phyloP scores from a whole-genome alignment of 768 basidiomycete species.

The Goffeauzyma gilvescens region DNA sequence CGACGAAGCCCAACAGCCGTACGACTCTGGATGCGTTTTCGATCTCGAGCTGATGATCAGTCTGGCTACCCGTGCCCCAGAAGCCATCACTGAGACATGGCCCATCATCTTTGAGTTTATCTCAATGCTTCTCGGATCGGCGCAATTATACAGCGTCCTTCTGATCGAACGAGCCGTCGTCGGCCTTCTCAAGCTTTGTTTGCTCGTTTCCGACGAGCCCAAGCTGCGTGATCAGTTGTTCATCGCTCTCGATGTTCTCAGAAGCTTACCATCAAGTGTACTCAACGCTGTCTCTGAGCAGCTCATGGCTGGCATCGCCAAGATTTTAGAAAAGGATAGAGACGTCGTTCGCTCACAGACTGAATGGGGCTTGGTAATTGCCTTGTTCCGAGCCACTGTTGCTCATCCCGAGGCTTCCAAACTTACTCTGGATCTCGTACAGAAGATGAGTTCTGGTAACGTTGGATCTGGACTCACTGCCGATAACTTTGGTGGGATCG shows the following conservation, averaged over 20 bases:
- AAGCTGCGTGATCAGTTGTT: slow-evolving; percentile 81
- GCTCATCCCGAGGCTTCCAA: slow-evolving; percentile 72
- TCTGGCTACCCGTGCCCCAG: slow-evolving; percentile 54
- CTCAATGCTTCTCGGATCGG: slow-evolving; percentile 54
- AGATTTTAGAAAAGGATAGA: slow-evolving; percentile 58
- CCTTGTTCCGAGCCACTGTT: slow-evolving; percentile 65
- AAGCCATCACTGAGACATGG: slow-evolving; percentile 78
- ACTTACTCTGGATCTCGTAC: slow-evolving; percentile 61
- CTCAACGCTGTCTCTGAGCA: slow-evolving; percentile 77
- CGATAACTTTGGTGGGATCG: slow-evolving; percentile 64
- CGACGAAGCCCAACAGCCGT: slow-evolving; percentile 45
- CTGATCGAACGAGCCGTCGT: slow-evolving; percentile 88
- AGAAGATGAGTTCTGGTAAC: slow-evolving; percentile 46
- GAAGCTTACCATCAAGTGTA: slow-evolving; percentile 56
- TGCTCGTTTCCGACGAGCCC: slow-evolving; percentile 62
- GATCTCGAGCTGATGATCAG: slow-evolving; percentile 88
- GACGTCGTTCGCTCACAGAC: slow-evolving; percentile 71
- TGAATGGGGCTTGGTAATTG: slow-evolving; percentile 87
- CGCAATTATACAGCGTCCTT: slow-evolving; percentile 67
- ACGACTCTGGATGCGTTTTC: slow-evolving; percentile 89
- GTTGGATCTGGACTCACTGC: slow-evolving; percentile 38
- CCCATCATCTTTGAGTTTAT: slow-evolving; percentile 87
- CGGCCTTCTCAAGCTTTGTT: slow-evolving; percentile 62
- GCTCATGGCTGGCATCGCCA: slow-evolving; percentile 56
- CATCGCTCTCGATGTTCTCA: slow-evolving; percentile 74